Conservation (phyloP, 2,329 filamentous ascomycete species). For the Pestalotiopsis sp. region DNA sequence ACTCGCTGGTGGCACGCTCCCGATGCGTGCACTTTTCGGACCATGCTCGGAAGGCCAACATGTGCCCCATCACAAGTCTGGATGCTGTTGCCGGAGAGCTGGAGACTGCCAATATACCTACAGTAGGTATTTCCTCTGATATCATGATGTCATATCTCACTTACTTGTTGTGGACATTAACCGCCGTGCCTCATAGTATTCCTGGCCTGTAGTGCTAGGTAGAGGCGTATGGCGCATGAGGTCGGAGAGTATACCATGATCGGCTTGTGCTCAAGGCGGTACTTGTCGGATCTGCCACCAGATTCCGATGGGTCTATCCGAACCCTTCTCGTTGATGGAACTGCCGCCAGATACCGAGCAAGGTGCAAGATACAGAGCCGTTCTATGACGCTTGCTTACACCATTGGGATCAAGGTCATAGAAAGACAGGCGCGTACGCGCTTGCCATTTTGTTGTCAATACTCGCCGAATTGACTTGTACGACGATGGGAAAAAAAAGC, state of each 20-base stretch:
- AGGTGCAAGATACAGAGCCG: background rate
- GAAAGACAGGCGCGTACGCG: no score
- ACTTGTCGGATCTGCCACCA: slow-evolving; percentile 1
- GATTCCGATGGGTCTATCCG: slow-evolving; percentile 5
- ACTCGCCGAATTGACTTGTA: background rate
- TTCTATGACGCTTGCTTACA: background rate
- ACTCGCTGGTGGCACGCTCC: no score
- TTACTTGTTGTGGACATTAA: background rate
- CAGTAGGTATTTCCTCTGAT: no score
- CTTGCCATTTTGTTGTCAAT: background rate
- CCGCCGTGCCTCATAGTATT: background rate
- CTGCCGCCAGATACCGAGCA: background rate
- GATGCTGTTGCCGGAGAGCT: no score
- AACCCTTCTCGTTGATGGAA: background rate
- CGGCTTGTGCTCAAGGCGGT: background rate
- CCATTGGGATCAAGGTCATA: background rate
- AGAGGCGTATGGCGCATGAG: background rate
- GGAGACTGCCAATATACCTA: background rate
- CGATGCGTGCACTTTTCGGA: no score
- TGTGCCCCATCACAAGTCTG: no score
- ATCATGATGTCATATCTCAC: background rate
- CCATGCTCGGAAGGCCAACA: no score
- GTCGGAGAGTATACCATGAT: background rate
- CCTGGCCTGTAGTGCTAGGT: background rate
- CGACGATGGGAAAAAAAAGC: background rate